Conservation (phyloP, 306 rosid genomes). For the Prosopis cineraria region DNA sequence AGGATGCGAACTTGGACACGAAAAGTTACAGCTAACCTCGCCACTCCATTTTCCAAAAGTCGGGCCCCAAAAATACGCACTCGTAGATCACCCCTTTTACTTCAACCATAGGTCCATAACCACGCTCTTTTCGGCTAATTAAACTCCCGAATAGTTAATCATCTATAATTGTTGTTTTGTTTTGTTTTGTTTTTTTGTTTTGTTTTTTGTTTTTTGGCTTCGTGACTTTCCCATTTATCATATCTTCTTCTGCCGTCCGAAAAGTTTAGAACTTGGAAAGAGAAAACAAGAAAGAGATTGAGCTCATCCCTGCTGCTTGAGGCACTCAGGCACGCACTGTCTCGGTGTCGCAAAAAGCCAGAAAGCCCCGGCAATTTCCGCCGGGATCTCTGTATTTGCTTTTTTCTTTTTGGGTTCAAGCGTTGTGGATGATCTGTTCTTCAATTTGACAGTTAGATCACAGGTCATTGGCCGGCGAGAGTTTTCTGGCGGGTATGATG, state of each 20-base stretch:
- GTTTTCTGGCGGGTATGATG: constrained; percentile 12
- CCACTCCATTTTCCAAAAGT: constrained; percentile 20
- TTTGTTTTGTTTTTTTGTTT: no score
- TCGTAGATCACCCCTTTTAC: neutral
- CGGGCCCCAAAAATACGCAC: constrained; percentile 1
- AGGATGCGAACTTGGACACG: constrained; percentile 41
- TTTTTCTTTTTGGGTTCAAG: constrained; percentile 1
- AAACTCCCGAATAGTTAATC: constrained; percentile 5
- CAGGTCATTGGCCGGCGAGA: constrained; percentile 26
- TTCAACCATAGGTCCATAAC: neutral
- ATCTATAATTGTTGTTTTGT: no score
- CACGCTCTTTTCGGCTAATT: constrained; percentile 20
- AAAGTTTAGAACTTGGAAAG: constrained; percentile 37
- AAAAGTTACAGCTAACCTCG: constrained; percentile 34
- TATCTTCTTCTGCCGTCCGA: constrained; percentile 32
- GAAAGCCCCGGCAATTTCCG: neutral
- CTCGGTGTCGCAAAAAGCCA: neutral
- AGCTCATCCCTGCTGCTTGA: constrained; percentile 1
- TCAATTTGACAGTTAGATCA: constrained; percentile 40
- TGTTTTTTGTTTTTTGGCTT: constrained; percentile 33
- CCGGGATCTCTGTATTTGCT: constrained; percentile 22
- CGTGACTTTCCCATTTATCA: constrained; percentile 38
- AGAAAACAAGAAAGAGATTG: constrained; percentile 26
- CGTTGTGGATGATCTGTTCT: neutral
- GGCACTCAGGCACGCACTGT: constrained; percentile 11